A percentile compares a stretch with the other conserved stretches of the same genome.
phyloP scores from a whole-genome alignment of 164 flowering plant genomes.

The Vitis rupestris region DNA sequence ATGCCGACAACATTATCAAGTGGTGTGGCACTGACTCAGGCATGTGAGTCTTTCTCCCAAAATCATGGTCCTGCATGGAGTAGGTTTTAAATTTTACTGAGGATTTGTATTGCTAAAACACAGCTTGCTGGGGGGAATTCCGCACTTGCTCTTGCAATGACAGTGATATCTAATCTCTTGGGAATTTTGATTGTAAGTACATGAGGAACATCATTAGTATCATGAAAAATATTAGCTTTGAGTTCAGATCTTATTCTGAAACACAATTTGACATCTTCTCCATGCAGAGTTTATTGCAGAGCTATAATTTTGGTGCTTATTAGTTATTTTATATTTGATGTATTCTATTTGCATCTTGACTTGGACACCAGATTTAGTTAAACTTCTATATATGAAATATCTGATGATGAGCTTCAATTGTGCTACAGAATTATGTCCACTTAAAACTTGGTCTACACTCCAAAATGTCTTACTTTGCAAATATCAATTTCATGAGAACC shows the following conservation, averaged over 20 bases:
- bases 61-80: not conserved
- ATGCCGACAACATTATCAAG: slow-evolving; percentile 98
- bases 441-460: too few relatives aligned
- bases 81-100: slow-evolving; percentile 8
- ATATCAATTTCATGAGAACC: too few relatives aligned
- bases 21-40: slow-evolving; percentile 94
- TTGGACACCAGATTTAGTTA: too few relatives aligned
- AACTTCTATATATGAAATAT: too few relatives aligned
- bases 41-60: slow-evolving; percentile 5
- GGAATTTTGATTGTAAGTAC: slow-evolving; percentile 81
- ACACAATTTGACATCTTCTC: not conserved
- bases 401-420: too few relatives aligned
- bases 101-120: slow-evolving; percentile 16
- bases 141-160: slow-evolving; percentile 93
- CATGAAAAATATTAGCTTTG: not conserved
- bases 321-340: not conserved
- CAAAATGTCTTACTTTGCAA: not conserved
- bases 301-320: not conserved
- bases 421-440: too few relatives aligned
- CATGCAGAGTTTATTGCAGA: not conserved
- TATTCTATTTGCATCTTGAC: not conserved
- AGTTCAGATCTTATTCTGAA: not conserved
- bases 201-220: not conserved
- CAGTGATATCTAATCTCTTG: slow-evolving; percentile 71
- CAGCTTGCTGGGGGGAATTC: slow-evolving; percentile 97